Base-by-base conservation (phyloP, 495 filamentous ascomycete species). In the Aspergillus steynii region DNA sequence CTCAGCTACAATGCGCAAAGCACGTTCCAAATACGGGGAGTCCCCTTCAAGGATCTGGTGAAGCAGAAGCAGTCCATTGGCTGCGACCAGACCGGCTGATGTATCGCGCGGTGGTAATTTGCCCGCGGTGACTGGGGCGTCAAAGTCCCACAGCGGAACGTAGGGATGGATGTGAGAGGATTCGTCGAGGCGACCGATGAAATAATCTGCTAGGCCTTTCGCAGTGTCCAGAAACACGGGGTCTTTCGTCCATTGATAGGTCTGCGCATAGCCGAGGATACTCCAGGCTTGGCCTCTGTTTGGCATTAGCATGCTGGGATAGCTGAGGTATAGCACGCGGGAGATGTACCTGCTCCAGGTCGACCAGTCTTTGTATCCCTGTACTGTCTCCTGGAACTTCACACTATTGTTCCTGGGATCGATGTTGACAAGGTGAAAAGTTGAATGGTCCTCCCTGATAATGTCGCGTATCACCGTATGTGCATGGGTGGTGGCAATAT, bases 201-300 rank as follows among this genome's bases (percentile, higher is more conserved):
- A 81, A 46, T 76, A 77, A 7, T 76, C 67, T 0, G 77, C 69
- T 1, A 74, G 56, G 2, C 68, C 65, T 0, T 59, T 50, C 0
- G 80, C 74, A 1, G 71, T 67, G 7, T 67, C 29, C 0, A 80
- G 69, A 62, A 81, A 81, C 0, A 55, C 58, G 1, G 20, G 61
- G 5, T 76, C 68, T 42, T 74, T 71, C 0, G 79, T 82, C 76
- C 77, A 80, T 8, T 27, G 62, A 51, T 77, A 81, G 0, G 78
- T 75, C 56, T 78, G 76, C 0, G 78, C 67, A 59, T 75, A 81
- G 0, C 80, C 80, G 4, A 76, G 63, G n/a, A 81, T 74, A 31
- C 63, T 76, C 80, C 80, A 82, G 0, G 77, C 74, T 62, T 82
- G 79, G 0, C 80, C 79, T 29, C 80, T 64, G 0, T 74, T 58